A percentile compares a stretch with the other conserved stretches of the same genome.
Conservation (phyloP, 108 stramenopile genomes). For the Discostella stelligeroides region DNA sequence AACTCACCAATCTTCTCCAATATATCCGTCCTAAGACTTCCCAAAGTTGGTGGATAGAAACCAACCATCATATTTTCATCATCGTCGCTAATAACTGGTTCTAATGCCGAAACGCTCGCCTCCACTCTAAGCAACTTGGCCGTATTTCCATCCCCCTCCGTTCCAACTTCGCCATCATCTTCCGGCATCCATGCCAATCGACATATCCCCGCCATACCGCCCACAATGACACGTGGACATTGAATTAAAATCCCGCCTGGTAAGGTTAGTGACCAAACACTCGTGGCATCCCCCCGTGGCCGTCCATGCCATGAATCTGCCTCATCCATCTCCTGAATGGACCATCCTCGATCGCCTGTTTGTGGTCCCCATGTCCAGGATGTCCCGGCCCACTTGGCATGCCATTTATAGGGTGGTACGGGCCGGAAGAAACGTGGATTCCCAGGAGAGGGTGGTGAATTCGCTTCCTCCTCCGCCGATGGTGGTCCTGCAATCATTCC, state of each 20-base stretch:
- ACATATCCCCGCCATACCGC: slow-evolving; percentile 62
- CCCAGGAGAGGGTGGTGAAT: slow-evolving; percentile 50
- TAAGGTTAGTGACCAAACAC: slow-evolving; percentile 73
- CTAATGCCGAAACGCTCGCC: slow-evolving; percentile 78
- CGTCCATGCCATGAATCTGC: slow-evolving; percentile 85
- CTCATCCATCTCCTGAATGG: slow-evolving; percentile 75
- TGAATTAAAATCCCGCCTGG: slow-evolving; percentile 77
- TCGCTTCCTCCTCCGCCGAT: slow-evolving; percentile 60
- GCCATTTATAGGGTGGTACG: slow-evolving; percentile 84
- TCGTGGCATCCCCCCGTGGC: slow-evolving; percentile 44
- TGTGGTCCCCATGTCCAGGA: slow-evolving; percentile 86
- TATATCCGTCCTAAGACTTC: slow-evolving; percentile 78
- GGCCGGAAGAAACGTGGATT: slow-evolving; percentile 71
- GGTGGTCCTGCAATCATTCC: slow-evolving; percentile 58
- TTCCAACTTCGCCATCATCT: slow-evolving; percentile 58
- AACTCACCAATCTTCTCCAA: slow-evolving; percentile 77
- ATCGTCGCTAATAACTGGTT: slow-evolving; percentile 64
- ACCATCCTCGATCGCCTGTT: slow-evolving; percentile 83
- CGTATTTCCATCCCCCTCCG: slow-evolving; percentile 35
- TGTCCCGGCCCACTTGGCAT: slow-evolving; percentile 80
- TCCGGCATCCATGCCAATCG: slow-evolving; percentile 84
- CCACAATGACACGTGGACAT: slow-evolving; percentile 67
- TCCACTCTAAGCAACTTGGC: slow-evolving; percentile 70
- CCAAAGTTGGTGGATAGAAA: slow-evolving; percentile 78
- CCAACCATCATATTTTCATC: slow-evolving; percentile 72